Percentiles rank a stretch among this genome's conserved stretches.
phyloP scores from a whole-genome alignment of 2,329 filamentous ascomycete genomes.

The Cladophialophora bantiana region DNA sequence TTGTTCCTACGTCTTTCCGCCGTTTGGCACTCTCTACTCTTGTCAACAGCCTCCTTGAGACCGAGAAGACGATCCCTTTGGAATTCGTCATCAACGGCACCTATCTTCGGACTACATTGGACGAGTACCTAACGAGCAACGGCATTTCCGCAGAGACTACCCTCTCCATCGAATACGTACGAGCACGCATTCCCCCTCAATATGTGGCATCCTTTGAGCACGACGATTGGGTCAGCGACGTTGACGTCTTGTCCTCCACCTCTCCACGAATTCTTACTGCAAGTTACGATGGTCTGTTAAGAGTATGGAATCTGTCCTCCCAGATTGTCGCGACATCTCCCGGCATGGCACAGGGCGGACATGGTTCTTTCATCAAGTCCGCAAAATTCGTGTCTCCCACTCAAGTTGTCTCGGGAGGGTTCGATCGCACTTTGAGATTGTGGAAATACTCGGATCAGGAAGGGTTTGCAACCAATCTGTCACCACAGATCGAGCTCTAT shows the following conservation, averaged over 20 bases:
- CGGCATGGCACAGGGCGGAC: slow-evolving; percentile 71
- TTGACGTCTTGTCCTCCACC: slow-evolving; percentile 76
- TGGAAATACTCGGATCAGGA: slow-evolving; percentile 80
- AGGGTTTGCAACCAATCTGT: slow-evolving; percentile 67
- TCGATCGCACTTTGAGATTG: slow-evolving; percentile 84
- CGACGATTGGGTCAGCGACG: slow-evolving; percentile 92
- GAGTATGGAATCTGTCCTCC: slow-evolving; percentile 91
- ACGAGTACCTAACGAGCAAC: slow-evolving; percentile 85
- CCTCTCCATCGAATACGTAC: slow-evolving; percentile 89
- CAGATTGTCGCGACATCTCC: slow-evolving; percentile 80
- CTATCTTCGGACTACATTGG: slow-evolving; percentile 86
- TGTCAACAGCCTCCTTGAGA: slow-evolving; percentile 67
- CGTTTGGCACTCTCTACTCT: slow-evolving; percentile 68
- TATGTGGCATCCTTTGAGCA: slow-evolving; percentile 94
- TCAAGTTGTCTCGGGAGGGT: slow-evolving; percentile 80
- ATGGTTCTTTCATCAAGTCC: slow-evolving; percentile 78
- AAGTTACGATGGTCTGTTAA: slow-evolving; percentile 86
- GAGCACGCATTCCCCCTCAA: slow-evolving; percentile 84
- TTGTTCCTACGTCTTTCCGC: slow-evolving; percentile 63
- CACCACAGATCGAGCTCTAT: slow-evolving; percentile 80
- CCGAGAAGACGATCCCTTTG: slow-evolving; percentile 63
- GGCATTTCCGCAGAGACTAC: slow-evolving; percentile 89
- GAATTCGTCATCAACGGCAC: slow-evolving; percentile 96
- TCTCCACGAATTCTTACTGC: slow-evolving; percentile 81
- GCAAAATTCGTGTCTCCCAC: slow-evolving; percentile 80